phyloP scores from a whole-genome alignment of 129 eudicot genomes.

The Helianthus tuberosus region DNA sequence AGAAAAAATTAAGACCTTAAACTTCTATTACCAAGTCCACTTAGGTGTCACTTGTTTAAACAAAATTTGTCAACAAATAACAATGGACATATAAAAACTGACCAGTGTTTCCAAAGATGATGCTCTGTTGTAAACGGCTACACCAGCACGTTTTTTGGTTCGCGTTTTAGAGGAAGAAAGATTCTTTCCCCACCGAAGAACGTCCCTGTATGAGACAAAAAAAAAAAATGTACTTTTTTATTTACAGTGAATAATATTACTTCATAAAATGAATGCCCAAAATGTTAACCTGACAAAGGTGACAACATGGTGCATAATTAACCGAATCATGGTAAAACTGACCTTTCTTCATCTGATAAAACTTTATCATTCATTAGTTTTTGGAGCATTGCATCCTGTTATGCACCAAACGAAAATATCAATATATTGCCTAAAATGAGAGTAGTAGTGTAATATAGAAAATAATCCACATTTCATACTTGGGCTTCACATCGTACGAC shows the following conservation, averaged over 20 bases:
- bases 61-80: neutral
- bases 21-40: too few relatives aligned
- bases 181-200: conserved; percentile 94
- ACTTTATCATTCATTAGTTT: conserved; percentile 64
- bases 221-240: neutral
- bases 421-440: conserved; percentile 7
- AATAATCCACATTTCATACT: conserved; percentile 36
- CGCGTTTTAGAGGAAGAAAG: conserved; percentile 70
- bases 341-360: conserved; percentile 85
- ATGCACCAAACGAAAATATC: conserved; percentile 26
- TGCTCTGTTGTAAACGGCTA: conserved; percentile 93
- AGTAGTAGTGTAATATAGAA: neutral
- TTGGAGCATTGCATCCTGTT: conserved; percentile 93
- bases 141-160: conserved; percentile 95
- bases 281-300: neutral
- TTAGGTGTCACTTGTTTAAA: too few relatives aligned
- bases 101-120: conserved; percentile 95
- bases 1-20: too few relatives aligned
- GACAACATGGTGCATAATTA: neutral
- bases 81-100: conserved; percentile 29
- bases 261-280: conserved; percentile 1
- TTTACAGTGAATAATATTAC: neutral
- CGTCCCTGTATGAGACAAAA: conserved; percentile 51
- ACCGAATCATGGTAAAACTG: conserved; percentile 19
- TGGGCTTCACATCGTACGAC: conserved; percentile 98